Evolutionary conservation across 441 rosid genomes (phyloP).

Genomic region (Adansonia grandidieri): DNA sequence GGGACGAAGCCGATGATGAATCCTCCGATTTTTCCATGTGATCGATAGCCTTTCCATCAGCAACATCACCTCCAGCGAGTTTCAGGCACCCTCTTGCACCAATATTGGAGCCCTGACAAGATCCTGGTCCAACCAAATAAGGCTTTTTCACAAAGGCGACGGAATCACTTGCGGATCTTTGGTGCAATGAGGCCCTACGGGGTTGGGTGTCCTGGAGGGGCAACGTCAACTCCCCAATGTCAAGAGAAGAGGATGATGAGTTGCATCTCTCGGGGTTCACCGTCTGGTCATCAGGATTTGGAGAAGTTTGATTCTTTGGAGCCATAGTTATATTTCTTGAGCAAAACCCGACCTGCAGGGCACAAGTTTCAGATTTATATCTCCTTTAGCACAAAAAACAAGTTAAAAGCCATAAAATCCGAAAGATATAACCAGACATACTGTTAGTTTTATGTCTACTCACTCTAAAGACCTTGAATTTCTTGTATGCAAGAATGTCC

Average conservation of each 20-base stretch:
- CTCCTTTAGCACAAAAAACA: not conserved
- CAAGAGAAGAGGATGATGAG: not conserved
- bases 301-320: not conserved
- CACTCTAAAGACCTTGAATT: not conserved
- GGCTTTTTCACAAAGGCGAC: not conserved
- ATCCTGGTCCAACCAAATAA: not conserved
- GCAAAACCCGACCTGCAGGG: not conserved
- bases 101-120: not conserved
- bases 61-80: not conserved
- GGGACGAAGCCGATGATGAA: not conserved
- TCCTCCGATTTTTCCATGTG: not conserved
- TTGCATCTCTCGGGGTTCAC: not conserved
- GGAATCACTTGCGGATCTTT: constrained; percentile 24
- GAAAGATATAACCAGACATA: not conserved
- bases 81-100: not conserved
- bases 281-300: not conserved
- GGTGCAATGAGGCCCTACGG: not conserved
- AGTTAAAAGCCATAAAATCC: not conserved
- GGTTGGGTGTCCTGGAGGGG: not conserved
- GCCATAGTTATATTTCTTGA: not conserved
- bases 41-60: not conserved
- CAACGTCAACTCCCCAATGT: not conserved
- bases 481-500: not conserved
- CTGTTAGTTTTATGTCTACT: not conserved
- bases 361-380: not conserved